A percentile compares a stretch with the other conserved stretches of the same genome.
Evolutionary conservation across 768 basidiomycete genomes (phyloP).

Genomic region (Leccinum disarticulatum): DNA sequence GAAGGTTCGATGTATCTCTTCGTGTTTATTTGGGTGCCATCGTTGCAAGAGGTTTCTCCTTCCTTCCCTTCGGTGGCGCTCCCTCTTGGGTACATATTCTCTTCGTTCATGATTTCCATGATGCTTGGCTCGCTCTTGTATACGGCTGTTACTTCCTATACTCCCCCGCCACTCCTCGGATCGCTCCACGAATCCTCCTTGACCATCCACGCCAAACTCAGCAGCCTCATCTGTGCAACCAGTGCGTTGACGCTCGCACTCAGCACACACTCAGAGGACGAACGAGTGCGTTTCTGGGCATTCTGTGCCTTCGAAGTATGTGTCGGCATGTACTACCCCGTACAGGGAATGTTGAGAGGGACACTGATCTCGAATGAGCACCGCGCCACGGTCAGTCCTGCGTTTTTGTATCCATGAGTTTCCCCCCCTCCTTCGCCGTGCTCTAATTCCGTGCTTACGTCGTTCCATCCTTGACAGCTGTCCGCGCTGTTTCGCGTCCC

Average conservation of each 20-base stretch:
- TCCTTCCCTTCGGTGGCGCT: slow-evolving; percentile 39
- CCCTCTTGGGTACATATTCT: slow-evolving; percentile 79
- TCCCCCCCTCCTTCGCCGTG: not conserved
- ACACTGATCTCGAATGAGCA: slow-evolving; percentile 68
- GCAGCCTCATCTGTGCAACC: slow-evolving; percentile 59
- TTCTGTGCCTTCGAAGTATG: slow-evolving; percentile 77
- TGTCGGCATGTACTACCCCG: slow-evolving; percentile 78
- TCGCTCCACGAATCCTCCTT: slow-evolving; percentile 40
- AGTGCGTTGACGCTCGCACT: slow-evolving; percentile 56
- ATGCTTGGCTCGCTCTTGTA: slow-evolving; percentile 77
- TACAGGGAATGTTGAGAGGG: slow-evolving; percentile 73
- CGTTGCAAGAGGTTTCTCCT: slow-evolving; percentile 60
- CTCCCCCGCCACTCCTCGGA: slow-evolving; percentile 21
- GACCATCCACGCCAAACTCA: slow-evolving; percentile 64
- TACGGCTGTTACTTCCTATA: slow-evolving; percentile 45
- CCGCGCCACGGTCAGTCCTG: slow-evolving; percentile 62
- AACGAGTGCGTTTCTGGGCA: slow-evolving; percentile 62
- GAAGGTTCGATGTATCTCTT: slow-evolving; percentile 86
- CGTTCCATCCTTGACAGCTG: slow-evolving; percentile 38
- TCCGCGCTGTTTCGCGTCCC: slow-evolving; percentile 74
- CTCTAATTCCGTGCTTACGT: not conserved
- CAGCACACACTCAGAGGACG: slow-evolving; percentile 44
- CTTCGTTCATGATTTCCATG: slow-evolving; percentile 80
- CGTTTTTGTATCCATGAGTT: not conserved
- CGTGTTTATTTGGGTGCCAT: slow-evolving; percentile 81